Conservation (phyloP, 768 basidiomycete genomes). For the Pisolithus albus region DNA sequence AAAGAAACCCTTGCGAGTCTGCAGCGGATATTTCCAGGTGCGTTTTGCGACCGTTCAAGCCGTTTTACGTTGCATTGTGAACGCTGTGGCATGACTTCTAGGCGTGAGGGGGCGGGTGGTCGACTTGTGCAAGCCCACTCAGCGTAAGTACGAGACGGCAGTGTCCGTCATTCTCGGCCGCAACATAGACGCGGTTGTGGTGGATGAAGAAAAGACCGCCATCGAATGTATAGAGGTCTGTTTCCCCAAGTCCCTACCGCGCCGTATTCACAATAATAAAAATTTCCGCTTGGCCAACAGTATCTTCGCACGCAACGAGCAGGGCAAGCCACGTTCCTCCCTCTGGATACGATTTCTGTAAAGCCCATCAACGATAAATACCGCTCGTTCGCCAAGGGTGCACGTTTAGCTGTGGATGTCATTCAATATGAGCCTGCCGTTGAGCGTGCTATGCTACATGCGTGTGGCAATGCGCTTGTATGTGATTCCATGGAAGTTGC, state of each 20-base stretch:
- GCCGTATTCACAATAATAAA: not conserved
- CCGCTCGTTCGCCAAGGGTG: conserved; percentile 84
- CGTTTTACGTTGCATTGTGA: not conserved
- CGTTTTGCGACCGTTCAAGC: not conserved
- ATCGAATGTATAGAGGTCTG: conserved; percentile 94
- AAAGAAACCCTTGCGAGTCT: conserved; percentile 82
- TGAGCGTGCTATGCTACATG: conserved; percentile 93
- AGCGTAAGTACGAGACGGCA: conserved; percentile 86
- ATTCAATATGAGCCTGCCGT: conserved; percentile 78
- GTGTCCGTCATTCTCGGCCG: conserved; percentile 89
- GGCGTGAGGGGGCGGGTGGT: conserved; percentile 90
- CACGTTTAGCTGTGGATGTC: conserved; percentile 79
- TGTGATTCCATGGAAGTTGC: conserved; percentile 97
- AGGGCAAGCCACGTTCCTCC: conserved; percentile 96
- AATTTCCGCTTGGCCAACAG: conserved; percentile 30
- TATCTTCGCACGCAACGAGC: conserved; percentile 93
- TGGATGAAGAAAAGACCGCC: conserved; percentile 94
- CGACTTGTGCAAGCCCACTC: conserved; percentile 92
- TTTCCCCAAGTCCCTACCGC: not conserved
- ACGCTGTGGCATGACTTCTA: conserved; percentile 17
- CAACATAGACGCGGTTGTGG: conserved; percentile 92
- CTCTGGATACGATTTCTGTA: conserved; percentile 94
- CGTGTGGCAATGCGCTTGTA: conserved; percentile 90
- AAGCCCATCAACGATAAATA: conserved; percentile 94
- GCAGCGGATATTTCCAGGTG: conserved; percentile 87